phyloP scores from a whole-genome alignment of 2,329 filamentous ascomycete species.

The Penicillium sp. region DNA sequence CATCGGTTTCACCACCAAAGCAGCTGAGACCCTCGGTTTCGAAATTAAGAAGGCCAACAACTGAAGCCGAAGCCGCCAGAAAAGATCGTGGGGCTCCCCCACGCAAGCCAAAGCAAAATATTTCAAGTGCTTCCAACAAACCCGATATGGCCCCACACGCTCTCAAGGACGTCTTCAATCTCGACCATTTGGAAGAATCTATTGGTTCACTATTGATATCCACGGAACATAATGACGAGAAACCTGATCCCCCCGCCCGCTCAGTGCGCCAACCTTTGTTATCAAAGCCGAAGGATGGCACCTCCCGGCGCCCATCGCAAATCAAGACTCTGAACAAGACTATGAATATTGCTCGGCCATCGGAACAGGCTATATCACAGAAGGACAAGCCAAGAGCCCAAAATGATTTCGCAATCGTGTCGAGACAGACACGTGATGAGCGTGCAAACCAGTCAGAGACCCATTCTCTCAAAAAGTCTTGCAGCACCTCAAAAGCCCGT shows the following conservation, averaged over 20 bases:
- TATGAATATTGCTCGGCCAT: background rate
- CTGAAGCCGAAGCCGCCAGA: background rate
- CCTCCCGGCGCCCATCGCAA: background rate
- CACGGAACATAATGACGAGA: constrained; percentile 5
- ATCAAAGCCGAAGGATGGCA: constrained; percentile 3
- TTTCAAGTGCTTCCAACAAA: background rate
- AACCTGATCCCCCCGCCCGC: background rate
- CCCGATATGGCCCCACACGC: background rate
- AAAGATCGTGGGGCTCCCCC: background rate
- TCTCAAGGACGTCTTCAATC: constrained; percentile 2
- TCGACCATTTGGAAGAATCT: constrained; percentile 29
- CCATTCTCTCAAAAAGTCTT: background rate
- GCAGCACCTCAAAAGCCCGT: background rate
- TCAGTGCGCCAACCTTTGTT: background rate
- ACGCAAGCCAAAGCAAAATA: background rate
- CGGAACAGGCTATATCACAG: background rate
- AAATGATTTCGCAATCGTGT: background rate
- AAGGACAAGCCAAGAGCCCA: background rate
- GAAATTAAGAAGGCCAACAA: background rate
- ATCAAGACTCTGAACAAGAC: background rate
- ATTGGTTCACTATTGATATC: constrained; percentile 31
- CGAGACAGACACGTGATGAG: background rate
- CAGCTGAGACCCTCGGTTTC: constrained; percentile 36
- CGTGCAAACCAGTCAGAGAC: background rate
- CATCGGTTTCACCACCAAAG: constrained; percentile 16